Conservation (phyloP, 1,284 basidiomycete genomes). For the Lignosus rhinocerotis region DNA sequence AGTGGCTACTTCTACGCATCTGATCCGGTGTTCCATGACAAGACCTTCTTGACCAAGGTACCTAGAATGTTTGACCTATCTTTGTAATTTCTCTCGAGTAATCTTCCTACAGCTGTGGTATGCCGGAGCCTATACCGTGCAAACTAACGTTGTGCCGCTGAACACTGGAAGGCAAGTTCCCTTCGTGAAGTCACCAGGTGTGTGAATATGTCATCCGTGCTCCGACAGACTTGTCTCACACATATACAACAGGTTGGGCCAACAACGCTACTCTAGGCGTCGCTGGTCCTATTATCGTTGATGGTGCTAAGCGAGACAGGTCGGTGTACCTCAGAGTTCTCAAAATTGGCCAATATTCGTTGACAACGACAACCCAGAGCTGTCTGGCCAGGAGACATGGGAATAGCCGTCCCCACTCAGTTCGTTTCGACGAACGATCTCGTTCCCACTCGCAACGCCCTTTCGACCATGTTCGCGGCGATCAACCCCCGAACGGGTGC, state of each 20-base stretch:
- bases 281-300: constrained; percentile 61
- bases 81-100: not conserved
- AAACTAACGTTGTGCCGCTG: constrained; percentile 56
- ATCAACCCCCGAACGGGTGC: constrained; percentile 54
- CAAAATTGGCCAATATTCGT: not conserved
- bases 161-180: constrained; percentile 55
- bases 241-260: constrained; percentile 44
- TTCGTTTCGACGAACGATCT: constrained; percentile 64
- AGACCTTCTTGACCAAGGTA: constrained; percentile 53
- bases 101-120: constrained; percentile 48
- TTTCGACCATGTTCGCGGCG: constrained; percentile 58
- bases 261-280: constrained; percentile 58
- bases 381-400: constrained; percentile 67
- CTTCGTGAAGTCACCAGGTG: constrained; percentile 40
- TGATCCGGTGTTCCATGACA: constrained; percentile 48
- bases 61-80: constrained; percentile 1
- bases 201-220: not conserved
- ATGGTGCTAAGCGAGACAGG: constrained; percentile 59
- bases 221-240: not conserved
- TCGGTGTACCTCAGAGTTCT: not conserved
- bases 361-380: constrained; percentile 35
- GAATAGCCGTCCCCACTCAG: constrained; percentile 59
- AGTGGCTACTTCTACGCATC: constrained; percentile 55
- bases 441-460: constrained; percentile 53
- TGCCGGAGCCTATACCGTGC: constrained; percentile 61